A percentile compares a stretch with the other conserved stretches of the same genome.
Conservation (phyloP, 2,329 filamentous ascomycete species). For the Albophoma yamanashiensis region DNA sequence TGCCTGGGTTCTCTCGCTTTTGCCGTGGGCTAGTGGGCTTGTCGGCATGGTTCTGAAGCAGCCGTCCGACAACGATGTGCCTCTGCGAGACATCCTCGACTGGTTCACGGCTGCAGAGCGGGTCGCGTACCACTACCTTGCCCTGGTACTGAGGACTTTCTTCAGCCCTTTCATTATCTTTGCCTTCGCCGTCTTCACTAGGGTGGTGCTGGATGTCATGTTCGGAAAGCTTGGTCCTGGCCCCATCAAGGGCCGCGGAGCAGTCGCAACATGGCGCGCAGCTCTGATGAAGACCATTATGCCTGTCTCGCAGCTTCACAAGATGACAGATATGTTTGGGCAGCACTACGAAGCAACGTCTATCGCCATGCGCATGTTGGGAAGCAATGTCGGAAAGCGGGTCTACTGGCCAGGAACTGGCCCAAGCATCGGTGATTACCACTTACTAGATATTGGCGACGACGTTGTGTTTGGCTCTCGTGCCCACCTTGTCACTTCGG, state of each 20-base stretch:
- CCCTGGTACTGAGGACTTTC: slow-evolving; percentile 26
- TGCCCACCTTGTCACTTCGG: slow-evolving; percentile 41
- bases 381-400: slow-evolving; percentile 38
- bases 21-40: slow-evolving; percentile 33
- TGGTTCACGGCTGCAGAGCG: slow-evolving; percentile 38
- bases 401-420: slow-evolving; percentile 50
- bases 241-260: slow-evolving; percentile 16
- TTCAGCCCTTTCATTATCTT: slow-evolving; percentile 35
- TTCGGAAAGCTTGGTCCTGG: slow-evolving; percentile 27
- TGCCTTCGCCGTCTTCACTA: slow-evolving; percentile 27
- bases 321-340: slow-evolving; percentile 39
- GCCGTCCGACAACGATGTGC: slow-evolving; percentile 19
- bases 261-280: slow-evolving; percentile 31
- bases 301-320: slow-evolving; percentile 31
- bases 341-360: slow-evolving; percentile 46
- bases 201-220: slow-evolving; percentile 24
- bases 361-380: slow-evolving; percentile 35
- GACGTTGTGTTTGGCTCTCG: slow-evolving; percentile 50
- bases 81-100: slow-evolving; percentile 28
- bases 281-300: slow-evolving; percentile 32
- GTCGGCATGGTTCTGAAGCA: slow-evolving; percentile 32
- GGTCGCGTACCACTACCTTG: slow-evolving; percentile 39
- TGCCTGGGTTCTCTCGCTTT: slow-evolving; percentile 28
- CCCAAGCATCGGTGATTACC: slow-evolving; percentile 41
- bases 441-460: slow-evolving; percentile 43